Conservation (phyloP, 2,329 filamentous ascomycete species). For the Xylariomycetidae sp. region DNA sequence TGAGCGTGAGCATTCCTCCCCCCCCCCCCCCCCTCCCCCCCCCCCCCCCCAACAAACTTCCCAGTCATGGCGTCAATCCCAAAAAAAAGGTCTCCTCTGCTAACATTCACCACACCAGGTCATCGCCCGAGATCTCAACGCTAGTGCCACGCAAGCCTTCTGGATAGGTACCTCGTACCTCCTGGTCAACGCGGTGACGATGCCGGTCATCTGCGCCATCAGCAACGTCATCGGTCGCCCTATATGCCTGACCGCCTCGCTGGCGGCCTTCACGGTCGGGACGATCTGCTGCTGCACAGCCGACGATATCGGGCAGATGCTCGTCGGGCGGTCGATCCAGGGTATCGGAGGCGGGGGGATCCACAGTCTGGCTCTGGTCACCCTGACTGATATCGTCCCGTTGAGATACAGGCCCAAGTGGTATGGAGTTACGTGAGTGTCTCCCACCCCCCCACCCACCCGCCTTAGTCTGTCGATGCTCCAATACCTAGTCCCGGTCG, state of each 20-base stretch:
- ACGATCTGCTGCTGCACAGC: constrained; percentile 27
- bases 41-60: too few species aligned
- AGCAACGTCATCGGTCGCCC: constrained; percentile 29
- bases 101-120: too few species aligned
- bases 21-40: too few species aligned
- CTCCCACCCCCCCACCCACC: too few species aligned
- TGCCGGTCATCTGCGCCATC: constrained; percentile 26
- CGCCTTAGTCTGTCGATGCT: too few species aligned
- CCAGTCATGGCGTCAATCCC: too few species aligned
- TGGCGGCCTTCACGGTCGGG: constrained; percentile 32
- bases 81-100: too few species aligned
- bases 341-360: constrained; percentile 34
- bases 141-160: constrained; percentile 22
- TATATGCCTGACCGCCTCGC: constrained; percentile 20
- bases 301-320: constrained; percentile 18
- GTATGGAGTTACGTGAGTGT: constrained; percentile 26
- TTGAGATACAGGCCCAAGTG: constrained; percentile 33
- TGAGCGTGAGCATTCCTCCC: constrained; percentile 5
- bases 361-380: constrained; percentile 30
- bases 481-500: too few species aligned
- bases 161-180: constrained; percentile 26
- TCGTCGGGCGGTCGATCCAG: constrained; percentile 30
- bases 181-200: constrained; percentile 21
- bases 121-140: constrained; percentile 20
- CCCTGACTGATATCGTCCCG: constrained; percentile 35